These are phyloP conservation scores for Acer negundo DNA, from an alignment of 345 rosid species.

Conservation along the genomic window DNA sequence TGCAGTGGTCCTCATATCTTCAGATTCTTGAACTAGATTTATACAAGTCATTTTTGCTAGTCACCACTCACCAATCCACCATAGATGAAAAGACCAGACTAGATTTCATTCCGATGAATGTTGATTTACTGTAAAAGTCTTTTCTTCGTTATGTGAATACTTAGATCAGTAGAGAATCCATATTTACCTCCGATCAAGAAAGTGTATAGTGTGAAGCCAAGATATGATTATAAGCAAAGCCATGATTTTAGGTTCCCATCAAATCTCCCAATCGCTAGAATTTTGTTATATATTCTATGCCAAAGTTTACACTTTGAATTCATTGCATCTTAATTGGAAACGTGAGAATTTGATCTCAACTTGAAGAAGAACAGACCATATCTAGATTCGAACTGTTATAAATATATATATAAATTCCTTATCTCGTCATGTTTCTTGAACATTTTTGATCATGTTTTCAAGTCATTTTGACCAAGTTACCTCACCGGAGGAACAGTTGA, in stretches of 20 bases:
- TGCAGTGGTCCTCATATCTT: not conserved
- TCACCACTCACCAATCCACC: not conserved
- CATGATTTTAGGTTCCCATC: not conserved
- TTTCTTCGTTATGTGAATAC: no score
- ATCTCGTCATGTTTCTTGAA: not conserved
- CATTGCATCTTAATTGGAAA: no score
- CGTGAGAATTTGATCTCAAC: not conserved
- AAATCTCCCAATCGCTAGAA: not conserved
- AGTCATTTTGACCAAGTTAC: not conserved
- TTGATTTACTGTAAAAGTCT: not conserved
- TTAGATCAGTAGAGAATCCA: not conserved
- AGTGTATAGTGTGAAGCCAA: not conserved
- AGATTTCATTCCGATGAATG: not conserved
- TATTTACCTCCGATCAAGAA: not conserved
- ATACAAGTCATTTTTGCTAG: not conserved
- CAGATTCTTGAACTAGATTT: not conserved
- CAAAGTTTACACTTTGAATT: not conserved
- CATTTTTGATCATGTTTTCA: not conserved
- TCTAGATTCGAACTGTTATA: not conserved
- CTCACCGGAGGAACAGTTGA: not conserved
- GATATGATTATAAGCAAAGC: no score
- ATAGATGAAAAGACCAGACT: not conserved
- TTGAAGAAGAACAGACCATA: not conserved
- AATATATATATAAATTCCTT: not conserved
- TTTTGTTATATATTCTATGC: not conserved